A percentile compares a stretch with the other conserved stretches of the same genome.
Conservation (phyloP, 2,329 filamentous ascomycete species). For the Cladophialophora yegresii region DNA sequence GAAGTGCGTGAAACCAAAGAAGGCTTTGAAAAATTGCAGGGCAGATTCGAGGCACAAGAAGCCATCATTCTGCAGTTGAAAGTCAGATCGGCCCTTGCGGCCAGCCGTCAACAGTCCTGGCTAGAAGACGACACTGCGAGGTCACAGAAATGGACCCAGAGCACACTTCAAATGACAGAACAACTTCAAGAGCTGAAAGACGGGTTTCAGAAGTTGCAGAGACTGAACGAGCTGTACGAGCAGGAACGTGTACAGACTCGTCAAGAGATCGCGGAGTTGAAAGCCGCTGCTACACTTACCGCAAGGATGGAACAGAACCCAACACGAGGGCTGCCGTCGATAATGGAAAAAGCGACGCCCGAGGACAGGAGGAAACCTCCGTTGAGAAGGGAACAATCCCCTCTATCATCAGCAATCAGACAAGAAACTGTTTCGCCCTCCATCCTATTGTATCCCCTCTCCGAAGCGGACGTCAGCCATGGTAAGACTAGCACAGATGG, state of each 20-base stretch:
- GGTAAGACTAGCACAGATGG: neutral
- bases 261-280: slow-evolving; percentile 16
- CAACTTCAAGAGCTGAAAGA: slow-evolving; percentile 10
- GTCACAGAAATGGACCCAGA: neutral
- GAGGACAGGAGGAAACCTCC: neutral
- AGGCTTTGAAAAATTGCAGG: slow-evolving; percentile 10
- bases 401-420: neutral
- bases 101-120: neutral
- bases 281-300: slow-evolving; percentile 7
- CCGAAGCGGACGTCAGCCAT: neutral
- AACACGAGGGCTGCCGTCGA: neutral
- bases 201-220: neutral
- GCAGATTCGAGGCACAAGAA: neutral
- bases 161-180: neutral
- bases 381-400: neutral
- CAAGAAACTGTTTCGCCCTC: neutral
- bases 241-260: slow-evolving; percentile 17
- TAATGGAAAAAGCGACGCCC: neutral
- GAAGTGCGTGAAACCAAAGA: slow-evolving; percentile 19
- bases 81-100: neutral
- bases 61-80: neutral
- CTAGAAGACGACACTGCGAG: neutral
- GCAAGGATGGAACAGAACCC: neutral
- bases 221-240: slow-evolving; percentile 1
- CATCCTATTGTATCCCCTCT: neutral